Evolutionary conservation across 768 basidiomycete species (phyloP).

Genomic region (Leccinellum albellum): DNA sequence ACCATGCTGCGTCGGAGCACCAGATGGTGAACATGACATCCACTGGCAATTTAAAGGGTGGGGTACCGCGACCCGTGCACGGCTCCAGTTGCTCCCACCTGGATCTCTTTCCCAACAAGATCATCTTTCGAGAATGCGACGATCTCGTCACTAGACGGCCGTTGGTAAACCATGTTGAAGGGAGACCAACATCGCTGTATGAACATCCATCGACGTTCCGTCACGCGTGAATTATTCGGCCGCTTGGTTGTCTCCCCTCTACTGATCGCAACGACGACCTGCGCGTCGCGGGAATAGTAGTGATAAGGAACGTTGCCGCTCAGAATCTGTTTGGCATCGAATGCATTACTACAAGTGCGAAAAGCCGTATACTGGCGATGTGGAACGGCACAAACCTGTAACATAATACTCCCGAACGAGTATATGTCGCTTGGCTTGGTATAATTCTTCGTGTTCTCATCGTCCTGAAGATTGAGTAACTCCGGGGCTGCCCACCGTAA

Average conservation of each 20-base stretch:
- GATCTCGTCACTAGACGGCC: conserved; percentile 3
- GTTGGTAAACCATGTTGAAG: background rate
- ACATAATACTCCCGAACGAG: conserved; percentile 30
- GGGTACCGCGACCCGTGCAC: background rate
- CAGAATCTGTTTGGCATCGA: conserved; percentile 3
- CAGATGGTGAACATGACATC: background rate
- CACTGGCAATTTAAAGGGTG: background rate
- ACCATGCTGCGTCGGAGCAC: background rate
- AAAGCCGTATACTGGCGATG: background rate
- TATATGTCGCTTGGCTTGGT: conserved; percentile 9
- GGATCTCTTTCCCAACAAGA: background rate
- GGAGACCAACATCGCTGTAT: conserved; percentile 7
- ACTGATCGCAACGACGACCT: conserved; percentile 1
- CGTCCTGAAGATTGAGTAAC: conserved; percentile 27
- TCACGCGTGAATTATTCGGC: background rate
- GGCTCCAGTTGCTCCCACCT: background rate
- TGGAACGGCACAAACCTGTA: conserved; percentile 8
- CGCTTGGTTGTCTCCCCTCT: background rate
- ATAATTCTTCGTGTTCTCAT: conserved; percentile 6
- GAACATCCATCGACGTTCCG: conserved; percentile 2
- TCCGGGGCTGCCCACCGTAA: conserved; percentile 43
- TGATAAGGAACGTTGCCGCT: conserved; percentile 1
- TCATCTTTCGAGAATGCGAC: conserved; percentile 1
- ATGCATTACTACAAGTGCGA: background rate
- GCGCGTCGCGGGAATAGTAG: background rate